Base-by-base conservation (phyloP, 139 green algal genomes). In the Yamagishiella unicocca region DNA sequence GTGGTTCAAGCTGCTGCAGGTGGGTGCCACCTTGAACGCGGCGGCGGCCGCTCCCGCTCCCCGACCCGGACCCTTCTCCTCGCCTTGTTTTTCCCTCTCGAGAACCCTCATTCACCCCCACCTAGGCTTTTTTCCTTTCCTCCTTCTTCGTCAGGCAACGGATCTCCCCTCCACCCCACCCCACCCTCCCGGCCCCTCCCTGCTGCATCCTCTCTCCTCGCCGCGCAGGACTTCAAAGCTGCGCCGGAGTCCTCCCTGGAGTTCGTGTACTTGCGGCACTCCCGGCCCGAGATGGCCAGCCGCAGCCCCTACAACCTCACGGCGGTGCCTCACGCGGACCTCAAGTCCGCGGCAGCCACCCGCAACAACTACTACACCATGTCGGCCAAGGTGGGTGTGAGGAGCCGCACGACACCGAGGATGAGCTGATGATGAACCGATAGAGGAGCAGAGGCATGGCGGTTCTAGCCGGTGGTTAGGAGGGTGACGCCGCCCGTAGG, bases 251-350 rank as follows among this genome's bases (percentile, higher is more conserved):
- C 78, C 31, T n/a, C 64, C 0, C 43, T 70, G 33, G 40, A 50
- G 31, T 87, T 87, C 45, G 45, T 87, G 45, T 87, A 87, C 81
- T 33, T 87, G 45, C 27, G 64, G 14, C 81, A 87, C 46, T 31
- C 64, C 24, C 66, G 10, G 6, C 79, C 62, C 42, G 43, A 35
- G 19, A 1, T 54, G 1, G 45, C 33, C 2, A 53, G 27, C 24
- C 64, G 54, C 50, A 92, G 88, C 62, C 91, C 92, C 4, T 95
- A 93, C 86, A 91, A 94, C 82, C 84, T 94, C 75, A 61, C 89
- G 24, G 25, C 93, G 21, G 92, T 93, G 35, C 61, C 73, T 3
- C 90, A 94, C 79, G 45, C 72, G 6, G 76, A 92, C 8, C 45
- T 95, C 27, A 90, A 90, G 88, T 77, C 85, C 66, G 45, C n/a